Base-by-base conservation (phyloP, 2,329 filamentous ascomycete genomes). In the Penicillium glabrum region DNA sequence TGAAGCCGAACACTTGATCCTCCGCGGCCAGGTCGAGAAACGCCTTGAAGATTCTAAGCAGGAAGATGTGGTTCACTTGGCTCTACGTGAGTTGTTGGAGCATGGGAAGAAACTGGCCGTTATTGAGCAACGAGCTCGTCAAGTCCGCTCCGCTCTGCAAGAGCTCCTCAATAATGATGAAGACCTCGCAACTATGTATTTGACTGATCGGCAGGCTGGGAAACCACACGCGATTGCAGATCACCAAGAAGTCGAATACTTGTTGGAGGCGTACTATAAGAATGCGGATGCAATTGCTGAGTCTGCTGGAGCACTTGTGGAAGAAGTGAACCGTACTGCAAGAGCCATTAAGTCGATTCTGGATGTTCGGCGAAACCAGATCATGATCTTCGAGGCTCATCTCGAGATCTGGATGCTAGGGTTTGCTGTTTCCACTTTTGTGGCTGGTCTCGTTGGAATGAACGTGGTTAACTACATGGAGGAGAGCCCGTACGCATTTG, bases 401-500 rank as follows among this genome's bases (percentile, higher is more conserved):
- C 61, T 76, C 27, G 72, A 73, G 59, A 73, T 75, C 33, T 61
- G 68, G 50, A 75, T 74, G 65, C 57, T 75, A 6, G 70, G 68
- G 4, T 59, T 76, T n/a, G 69, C 70, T 0, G 63, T 63, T n/a
- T 70, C 69, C 1, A 76, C 73, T 0, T 62, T 75, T 26, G 65
- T 75, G 14, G 71, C 72, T 0, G 73, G 73, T 1, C 61, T 70
- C 19, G 72, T 72, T 54, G 73, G 72, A 3, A 75, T 75, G 73
- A 76, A 76, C 55, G 65, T 75, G 9, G 54, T 73, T 16, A 76
- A 75, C 48, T 72, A 69, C 44, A 59, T 70, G n/a, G 73, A 75
- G 54, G 70, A 75, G 2, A 68, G 60, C n/a, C 29, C 57, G 0
- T 63, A 52, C 14, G 72, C 69, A 7, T 75, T 75, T 62, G 48